A percentile compares a stretch with the other conserved stretches of the same genome.
Evolutionary conservation across 768 basidiomycete species (phyloP).

Genomic region (Rhodotorula toruloides): DNA sequence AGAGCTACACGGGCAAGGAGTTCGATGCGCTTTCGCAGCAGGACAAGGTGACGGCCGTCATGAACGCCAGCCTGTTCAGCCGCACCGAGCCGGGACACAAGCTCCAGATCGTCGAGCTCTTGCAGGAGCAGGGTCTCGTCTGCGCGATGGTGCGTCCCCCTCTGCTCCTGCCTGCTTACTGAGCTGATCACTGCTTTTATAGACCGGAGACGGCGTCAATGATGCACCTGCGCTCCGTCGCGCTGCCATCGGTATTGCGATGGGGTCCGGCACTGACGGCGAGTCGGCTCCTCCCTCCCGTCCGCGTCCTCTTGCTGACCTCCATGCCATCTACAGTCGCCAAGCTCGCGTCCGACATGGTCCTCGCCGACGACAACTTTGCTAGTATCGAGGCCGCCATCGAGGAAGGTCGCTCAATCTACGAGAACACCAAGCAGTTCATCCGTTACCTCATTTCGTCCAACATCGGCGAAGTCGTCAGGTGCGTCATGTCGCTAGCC

Average conservation of each 20-base stretch:
- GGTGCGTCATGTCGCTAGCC: slow-evolving; percentile 7
- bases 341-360: slow-evolving; percentile 97
- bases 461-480: slow-evolving; percentile 93
- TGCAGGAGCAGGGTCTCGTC: slow-evolving; percentile 84
- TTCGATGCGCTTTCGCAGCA: slow-evolving; percentile 71
- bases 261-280: slow-evolving; percentile 92
- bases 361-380: slow-evolving; percentile 94
- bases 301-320: background rate
- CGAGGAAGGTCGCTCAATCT: slow-evolving; percentile 94
- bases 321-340: slow-evolving; percentile 57
- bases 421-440: slow-evolving; percentile 99
- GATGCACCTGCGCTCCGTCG: slow-evolving; percentile 95
- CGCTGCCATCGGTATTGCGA: slow-evolving; percentile 96
- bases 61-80: slow-evolving; percentile 81
- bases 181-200: slow-evolving; percentile 3
- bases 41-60: slow-evolving; percentile 79
- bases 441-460: slow-evolving; percentile 96
- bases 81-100: slow-evolving; percentile 95
- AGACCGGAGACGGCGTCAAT: slow-evolving; percentile 97
- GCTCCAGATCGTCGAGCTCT: slow-evolving; percentile 83
- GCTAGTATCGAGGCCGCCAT: slow-evolving; percentile 93
- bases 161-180: background rate
- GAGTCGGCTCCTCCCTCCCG: background rate
- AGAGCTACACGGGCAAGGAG: slow-evolving; percentile 91
- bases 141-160: slow-evolving; percentile 75